Conservation (phyloP, 2,329 filamentous ascomycete genomes). For the Trichoderma sp. region DNA sequence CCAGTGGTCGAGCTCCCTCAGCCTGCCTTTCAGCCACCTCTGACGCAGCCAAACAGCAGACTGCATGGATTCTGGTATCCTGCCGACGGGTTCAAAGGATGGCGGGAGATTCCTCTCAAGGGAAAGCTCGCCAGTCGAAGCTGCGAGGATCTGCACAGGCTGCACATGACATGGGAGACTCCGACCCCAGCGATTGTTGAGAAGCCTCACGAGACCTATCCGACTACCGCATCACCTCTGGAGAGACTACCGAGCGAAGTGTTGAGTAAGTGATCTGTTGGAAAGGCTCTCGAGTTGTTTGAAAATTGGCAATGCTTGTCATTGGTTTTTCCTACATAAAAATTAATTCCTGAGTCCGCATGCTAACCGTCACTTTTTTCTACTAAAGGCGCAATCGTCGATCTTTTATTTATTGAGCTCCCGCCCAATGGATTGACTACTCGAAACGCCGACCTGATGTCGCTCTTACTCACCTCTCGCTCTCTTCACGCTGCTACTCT, state of each 20-base stretch:
- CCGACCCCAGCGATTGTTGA: constrained; percentile 41
- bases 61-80: constrained; percentile 64
- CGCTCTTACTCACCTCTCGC: constrained; percentile 75
- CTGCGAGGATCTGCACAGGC: constrained; percentile 61
- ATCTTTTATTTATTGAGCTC: constrained; percentile 72
- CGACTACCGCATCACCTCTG: constrained; percentile 59
- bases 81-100: constrained; percentile 61
- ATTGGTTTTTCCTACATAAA: not conserved
- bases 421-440: constrained; percentile 72
- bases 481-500: constrained; percentile 73
- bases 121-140: constrained; percentile 64
- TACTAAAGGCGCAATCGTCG: constrained; percentile 69
- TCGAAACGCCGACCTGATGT: constrained; percentile 78
- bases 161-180: constrained; percentile 60
- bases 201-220: constrained; percentile 38
- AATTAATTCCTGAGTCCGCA: not conserved
- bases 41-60: constrained; percentile 59
- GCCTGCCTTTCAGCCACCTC: constrained; percentile 54
- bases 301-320: no score
- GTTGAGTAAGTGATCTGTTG: constrained; percentile 59
- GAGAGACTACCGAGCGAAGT: constrained; percentile 73
- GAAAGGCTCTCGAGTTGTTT: not conserved
- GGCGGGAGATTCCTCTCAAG: constrained; percentile 64
- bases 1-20: constrained; percentile 48
- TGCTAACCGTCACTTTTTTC: not conserved